Evolutionary conservation across 768 basidiomycete species (phyloP), one percentile per base, ranked within the genome.

Genomic region (Cyclocybe aegerita): DNA sequence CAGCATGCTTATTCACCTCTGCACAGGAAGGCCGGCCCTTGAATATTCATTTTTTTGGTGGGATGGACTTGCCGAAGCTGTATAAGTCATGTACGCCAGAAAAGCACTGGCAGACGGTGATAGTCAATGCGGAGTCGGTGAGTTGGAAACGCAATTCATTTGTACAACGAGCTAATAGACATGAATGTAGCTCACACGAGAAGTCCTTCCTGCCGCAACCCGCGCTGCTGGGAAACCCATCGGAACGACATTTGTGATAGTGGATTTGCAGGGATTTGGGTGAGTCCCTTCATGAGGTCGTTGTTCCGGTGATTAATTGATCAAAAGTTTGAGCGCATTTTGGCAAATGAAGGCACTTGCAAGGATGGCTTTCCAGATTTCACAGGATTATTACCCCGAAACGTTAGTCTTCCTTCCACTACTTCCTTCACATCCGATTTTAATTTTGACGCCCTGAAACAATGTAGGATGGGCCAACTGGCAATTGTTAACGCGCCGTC

Each of bases 301-400:
- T 17, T 5, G 14, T 34, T n/a, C 31, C 12, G 10, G 17, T 38
- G 39, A 7, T 17, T 57, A 23, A 42, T 34, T 37, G 37, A 40
- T 47, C n/a, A 39, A 12, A 46, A 88, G 86, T 10, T 63, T 88
- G 40, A 66, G 72, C 35, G 81, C 87, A 56, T 90, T 89, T 59
- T 90, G 88, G 88, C 81, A 88, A 58, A 82, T 88, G 72, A 87
- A 84, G 62, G 69, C 75, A 39, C 70, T 89, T n/a, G 77, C 76
- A 16, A 73, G 80, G 43, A 69, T 65, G 43, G 80, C 83, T 6
- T 86, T 90, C 63, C 86, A 88, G 56, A 73, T 90, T 48, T 88
- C 86, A 1, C 88, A 90, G 65, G 85, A 88, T 57, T 90, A 86
- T 65, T 90, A 77, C 55, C 88, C 88, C 1, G 88, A 90, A 62